Percentiles rank a stretch among this genome's conserved stretches.
Evolutionary conservation across 1,284 basidiomycete genomes (phyloP).

Genomic region (Fistulinella staudtii): DNA sequence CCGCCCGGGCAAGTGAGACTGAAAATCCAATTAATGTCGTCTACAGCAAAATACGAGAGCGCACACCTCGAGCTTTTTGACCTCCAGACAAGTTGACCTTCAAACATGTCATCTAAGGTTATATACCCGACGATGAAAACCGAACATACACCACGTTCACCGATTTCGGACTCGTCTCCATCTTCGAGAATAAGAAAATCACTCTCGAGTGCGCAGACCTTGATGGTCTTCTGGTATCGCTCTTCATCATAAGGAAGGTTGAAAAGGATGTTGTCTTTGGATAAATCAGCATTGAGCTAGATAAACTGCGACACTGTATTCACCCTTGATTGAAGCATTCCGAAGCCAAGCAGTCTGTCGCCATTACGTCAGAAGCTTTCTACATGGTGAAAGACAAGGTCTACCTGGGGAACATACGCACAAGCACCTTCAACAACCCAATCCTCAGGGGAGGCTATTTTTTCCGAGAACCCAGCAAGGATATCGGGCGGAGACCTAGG

Average conservation of each 20-base stretch:
- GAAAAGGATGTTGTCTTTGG: slow-evolving; percentile 86
- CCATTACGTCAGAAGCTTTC: neutral
- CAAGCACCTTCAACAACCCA: slow-evolving; percentile 79
- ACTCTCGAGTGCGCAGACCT: slow-evolving; percentile 62
- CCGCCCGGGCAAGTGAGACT: slow-evolving; percentile 89
- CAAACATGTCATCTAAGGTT: slow-evolving; percentile 1
- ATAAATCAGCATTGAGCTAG: slow-evolving; percentile 7
- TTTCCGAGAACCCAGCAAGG: slow-evolving; percentile 54
- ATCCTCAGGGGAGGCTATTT: slow-evolving; percentile 45
- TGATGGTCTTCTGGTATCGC: slow-evolving; percentile 51
- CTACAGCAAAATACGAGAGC: neutral
- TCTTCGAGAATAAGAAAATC: slow-evolving; percentile 93
- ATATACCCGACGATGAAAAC: neutral
- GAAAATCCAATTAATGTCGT: neutral
- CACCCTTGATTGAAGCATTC: slow-evolving; percentile 87
- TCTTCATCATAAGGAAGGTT: slow-evolving; percentile 76
- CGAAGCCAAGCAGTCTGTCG: slow-evolving; percentile 72
- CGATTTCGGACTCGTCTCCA: slow-evolving; percentile 90
- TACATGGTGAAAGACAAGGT: slow-evolving; percentile 4
- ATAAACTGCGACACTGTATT: slow-evolving; percentile 1
- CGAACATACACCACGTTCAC: slow-evolving; percentile 69
- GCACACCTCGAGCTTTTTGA: slow-evolving; percentile 85
- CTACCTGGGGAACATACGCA: slow-evolving; percentile 90
- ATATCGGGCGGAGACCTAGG: slow-evolving; percentile 82
- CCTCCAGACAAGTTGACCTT: slow-evolving; percentile 90